Percentiles rank a stretch among this genome's conserved stretches.
These are phyloP conservation scores for Aspergillus fijiensis DNA, from an alignment of 2,329 filamentous ascomycete species.

Conservation along the genomic window DNA sequence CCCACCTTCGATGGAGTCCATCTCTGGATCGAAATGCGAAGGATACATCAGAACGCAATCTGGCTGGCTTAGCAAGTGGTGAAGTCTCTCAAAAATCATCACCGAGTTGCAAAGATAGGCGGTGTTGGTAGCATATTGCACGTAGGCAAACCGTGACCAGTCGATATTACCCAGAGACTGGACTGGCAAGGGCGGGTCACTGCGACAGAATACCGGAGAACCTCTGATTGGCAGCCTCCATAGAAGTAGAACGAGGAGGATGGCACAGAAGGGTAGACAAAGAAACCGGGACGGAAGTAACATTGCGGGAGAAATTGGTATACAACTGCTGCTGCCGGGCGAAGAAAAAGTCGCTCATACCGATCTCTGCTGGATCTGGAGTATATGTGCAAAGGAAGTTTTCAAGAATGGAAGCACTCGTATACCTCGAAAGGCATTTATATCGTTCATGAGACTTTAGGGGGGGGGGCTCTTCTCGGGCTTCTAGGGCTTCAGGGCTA, in stretches of 20 bases:
- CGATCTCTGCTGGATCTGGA: no score
- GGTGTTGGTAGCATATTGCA: neutral
- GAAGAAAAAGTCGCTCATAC: no score
- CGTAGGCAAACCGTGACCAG: constrained; percentile 6
- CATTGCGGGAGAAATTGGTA: neutral
- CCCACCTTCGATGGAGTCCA: neutral
- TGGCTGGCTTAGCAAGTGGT: neutral
- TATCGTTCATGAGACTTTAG: no score
- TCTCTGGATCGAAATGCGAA: neutral
- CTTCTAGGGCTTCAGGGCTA: no score
- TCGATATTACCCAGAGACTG: neutral
- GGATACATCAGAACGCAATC: constrained; percentile 4
- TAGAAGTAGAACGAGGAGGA: neutral
- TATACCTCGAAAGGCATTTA: no score
- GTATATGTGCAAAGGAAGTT: no score
- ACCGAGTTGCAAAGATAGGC: constrained; percentile 6
- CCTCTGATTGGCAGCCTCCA: no score
- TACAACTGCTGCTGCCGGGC: no score
- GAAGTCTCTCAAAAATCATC: neutral
- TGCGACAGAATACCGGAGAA: no score
- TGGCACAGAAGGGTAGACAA: neutral
- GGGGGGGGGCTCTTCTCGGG: no score
- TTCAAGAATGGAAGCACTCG: no score
- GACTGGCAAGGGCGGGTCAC: no score
- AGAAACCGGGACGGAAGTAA: neutral